These are phyloP conservation scores for Podospora tetraspora DNA, from an alignment of 495 filamentous ascomycete species.

Conservation along the genomic window DNA sequence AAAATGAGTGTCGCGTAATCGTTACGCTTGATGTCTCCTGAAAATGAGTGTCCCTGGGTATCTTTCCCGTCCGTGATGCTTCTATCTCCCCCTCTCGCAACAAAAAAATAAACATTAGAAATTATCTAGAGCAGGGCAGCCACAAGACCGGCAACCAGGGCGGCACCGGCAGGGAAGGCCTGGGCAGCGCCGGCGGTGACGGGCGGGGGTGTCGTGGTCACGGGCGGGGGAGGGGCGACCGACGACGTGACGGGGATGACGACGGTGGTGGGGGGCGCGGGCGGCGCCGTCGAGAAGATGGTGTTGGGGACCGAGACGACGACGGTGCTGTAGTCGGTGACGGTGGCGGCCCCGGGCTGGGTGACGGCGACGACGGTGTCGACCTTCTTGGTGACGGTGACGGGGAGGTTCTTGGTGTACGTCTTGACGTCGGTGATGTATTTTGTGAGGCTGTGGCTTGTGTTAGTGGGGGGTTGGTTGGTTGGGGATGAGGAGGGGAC, in stretches of 20 bases:
- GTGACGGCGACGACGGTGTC: slow-evolving; percentile 28
- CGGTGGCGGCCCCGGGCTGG: slow-evolving; percentile 30
- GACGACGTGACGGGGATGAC: slow-evolving; percentile 28
- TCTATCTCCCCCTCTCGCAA: background rate
- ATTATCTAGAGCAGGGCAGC: slow-evolving; percentile 29
- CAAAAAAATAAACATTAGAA: background rate
- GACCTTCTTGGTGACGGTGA: slow-evolving; percentile 34
- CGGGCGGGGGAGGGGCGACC: slow-evolving; percentile 12
- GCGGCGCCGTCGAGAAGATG: slow-evolving; percentile 15
- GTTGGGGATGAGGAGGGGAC: background rate
- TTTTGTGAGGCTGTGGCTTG: slow-evolving; percentile 21
- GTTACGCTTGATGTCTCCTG: background rate
- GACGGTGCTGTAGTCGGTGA: slow-evolving; percentile 25
- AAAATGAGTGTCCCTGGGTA: background rate
- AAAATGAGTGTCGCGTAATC: background rate
- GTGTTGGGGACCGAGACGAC: slow-evolving; percentile 20
- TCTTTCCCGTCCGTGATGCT: background rate
- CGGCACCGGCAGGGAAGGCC: slow-evolving; percentile 28
- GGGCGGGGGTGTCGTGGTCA: slow-evolving; percentile 7
- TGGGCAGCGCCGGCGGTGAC: slow-evolving; percentile 27
- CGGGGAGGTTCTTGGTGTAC: slow-evolving; percentile 30
- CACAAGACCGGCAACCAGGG: slow-evolving; percentile 33
- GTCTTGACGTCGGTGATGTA: slow-evolving; percentile 31
- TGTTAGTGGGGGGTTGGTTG: background rate
- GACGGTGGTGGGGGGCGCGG: slow-evolving; percentile 23